Evolutionary conservation across 2,329 filamentous ascomycete genomes (phyloP), one percentile per base, ranked within the genome.

Genomic region (Hypoxylon sp.): DNA sequence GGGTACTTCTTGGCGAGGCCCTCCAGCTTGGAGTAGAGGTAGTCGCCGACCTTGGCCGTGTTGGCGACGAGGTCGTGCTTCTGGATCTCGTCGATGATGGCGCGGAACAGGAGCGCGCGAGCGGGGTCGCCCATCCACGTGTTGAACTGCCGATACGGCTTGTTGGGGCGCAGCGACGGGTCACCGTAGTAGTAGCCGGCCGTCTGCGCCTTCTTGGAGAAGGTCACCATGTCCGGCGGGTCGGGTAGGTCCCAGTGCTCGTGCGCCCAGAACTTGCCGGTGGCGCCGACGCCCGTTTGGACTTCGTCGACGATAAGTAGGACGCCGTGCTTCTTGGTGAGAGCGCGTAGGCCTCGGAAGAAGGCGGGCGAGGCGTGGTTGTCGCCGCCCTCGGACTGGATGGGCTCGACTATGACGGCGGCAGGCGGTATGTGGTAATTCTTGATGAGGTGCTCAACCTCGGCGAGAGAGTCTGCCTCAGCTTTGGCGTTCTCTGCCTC

Each of bases 71-170:
- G 86, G 74, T 91, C 87, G 61, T 92, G 84, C 53, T 88, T 84
- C 79, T 93, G 83, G 61, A 97, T 90, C 82, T 97, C 93, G 63
- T 91, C 81, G 76, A 95, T 87, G 81, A 97, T 97, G 75, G 89
- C 91, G 69, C 91, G 88, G 90, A 96, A 97, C 71, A 97, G 85
- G 65, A 97, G 83, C 14, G 91, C 93, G 65, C 93, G 90, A 12
- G 91, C 90, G 14, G 94, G 94, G 81, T 97, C 94, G 74, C 94
- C 94, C 91, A 97, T 96, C 94, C 94, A 97, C 51, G 93, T 97
- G 85, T 97, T 97, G 86, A 97, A 97, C 81, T 97, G 94, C 67
- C 94, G 90, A 85, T 97, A 97, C 5, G 94, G 91, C 86, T 94
- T 94, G 84, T 97, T 97, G 68, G 94, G 94, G 11, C 92, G 86